Conservation (phyloP, 805 yeast genomes). For the Hanseniaspora guilliermondii region DNA sequence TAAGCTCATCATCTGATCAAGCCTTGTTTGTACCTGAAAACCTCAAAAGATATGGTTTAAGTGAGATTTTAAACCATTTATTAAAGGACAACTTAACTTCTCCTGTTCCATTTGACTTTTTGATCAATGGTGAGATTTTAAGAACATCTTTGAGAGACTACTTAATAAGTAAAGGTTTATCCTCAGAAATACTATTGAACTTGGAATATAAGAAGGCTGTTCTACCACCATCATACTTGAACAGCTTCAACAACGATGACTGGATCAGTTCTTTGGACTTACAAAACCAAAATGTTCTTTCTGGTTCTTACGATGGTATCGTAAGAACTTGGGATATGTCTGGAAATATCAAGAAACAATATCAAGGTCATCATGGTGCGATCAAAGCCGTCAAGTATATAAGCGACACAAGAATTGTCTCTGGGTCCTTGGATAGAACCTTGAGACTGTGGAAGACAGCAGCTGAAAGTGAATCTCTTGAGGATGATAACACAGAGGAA, state of each 20-base stretch:
- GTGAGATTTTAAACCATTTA: slow-evolving; percentile 89
- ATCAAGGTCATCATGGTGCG: slow-evolving; percentile 80
- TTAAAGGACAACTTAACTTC: slow-evolving; percentile 28
- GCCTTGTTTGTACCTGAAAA: slow-evolving; percentile 82
- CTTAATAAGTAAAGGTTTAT: slow-evolving; percentile 59
- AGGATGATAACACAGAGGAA: slow-evolving; percentile 40
- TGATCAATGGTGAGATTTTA: slow-evolving; percentile 71
- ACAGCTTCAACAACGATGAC: slow-evolving; percentile 83
- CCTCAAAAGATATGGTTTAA: slow-evolving; percentile 78
- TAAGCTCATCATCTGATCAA: slow-evolving; percentile 46
- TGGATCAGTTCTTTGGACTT: slow-evolving; percentile 74
- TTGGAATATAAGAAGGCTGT: slow-evolving; percentile 87
- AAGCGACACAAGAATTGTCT: slow-evolving; percentile 58
- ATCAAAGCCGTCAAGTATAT: slow-evolving; percentile 74
- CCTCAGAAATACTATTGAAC: slow-evolving; percentile 65
- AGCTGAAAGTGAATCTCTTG: slow-evolving; percentile 30
- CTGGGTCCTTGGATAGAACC: slow-evolving; percentile 82
- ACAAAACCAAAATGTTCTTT: slow-evolving; percentile 38
- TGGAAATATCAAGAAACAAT: slow-evolving; percentile 69
- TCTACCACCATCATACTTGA: slow-evolving; percentile 84
- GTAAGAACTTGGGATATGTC: slow-evolving; percentile 78
- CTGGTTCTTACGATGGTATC: slow-evolving; percentile 91
- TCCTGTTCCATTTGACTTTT: slow-evolving; percentile 84
- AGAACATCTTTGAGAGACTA: slow-evolving; percentile 73
- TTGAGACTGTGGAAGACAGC: slow-evolving; percentile 76